Percentiles rank a stretch among this genome's conserved stretches.
Evolutionary conservation across 345 rosid genomes (phyloP).

Genomic region (Lepidium sativum): DNA sequence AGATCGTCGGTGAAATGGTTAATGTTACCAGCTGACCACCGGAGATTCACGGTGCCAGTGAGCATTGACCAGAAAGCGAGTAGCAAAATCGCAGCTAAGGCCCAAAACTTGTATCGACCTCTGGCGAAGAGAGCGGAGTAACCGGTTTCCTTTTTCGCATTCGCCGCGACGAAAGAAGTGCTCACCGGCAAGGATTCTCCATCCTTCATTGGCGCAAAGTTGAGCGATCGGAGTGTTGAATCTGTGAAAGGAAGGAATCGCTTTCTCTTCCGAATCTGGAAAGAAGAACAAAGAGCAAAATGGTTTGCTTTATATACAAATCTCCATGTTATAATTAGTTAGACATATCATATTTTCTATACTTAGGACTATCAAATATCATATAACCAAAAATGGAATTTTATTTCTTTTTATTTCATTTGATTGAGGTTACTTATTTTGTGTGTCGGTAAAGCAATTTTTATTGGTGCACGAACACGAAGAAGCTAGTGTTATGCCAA

Average conservation of each 20-base stretch:
- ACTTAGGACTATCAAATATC: neutral
- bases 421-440: neutral
- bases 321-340: neutral
- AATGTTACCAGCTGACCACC: slow-evolving; percentile 67
- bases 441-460: neutral
- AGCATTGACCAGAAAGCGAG: slow-evolving; percentile 79
- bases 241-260: neutral
- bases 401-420: neutral
- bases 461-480: too few relatives aligned
- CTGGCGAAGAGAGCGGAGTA: slow-evolving; percentile 41
- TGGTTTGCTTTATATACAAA: slow-evolving; percentile 6
- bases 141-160: slow-evolving; percentile 41
- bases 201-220: slow-evolving; percentile 49
- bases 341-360: neutral
- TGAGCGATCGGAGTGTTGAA: slow-evolving; percentile 1
- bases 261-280: slow-evolving; percentile 17
- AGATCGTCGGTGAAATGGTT: slow-evolving; percentile 52
- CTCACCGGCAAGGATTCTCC: slow-evolving; percentile 43
- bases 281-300: neutral
- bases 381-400: neutral
- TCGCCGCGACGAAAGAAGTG: slow-evolving; percentile 18
- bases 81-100: slow-evolving; percentile 62
- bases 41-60: slow-evolving; percentile 77
- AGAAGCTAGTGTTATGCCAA: too few relatives aligned
- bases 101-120: slow-evolving; percentile 77